Evolutionary conservation across 78 protist species (phyloP).

Genomic region (Polysphondylium violaceum): DNA sequence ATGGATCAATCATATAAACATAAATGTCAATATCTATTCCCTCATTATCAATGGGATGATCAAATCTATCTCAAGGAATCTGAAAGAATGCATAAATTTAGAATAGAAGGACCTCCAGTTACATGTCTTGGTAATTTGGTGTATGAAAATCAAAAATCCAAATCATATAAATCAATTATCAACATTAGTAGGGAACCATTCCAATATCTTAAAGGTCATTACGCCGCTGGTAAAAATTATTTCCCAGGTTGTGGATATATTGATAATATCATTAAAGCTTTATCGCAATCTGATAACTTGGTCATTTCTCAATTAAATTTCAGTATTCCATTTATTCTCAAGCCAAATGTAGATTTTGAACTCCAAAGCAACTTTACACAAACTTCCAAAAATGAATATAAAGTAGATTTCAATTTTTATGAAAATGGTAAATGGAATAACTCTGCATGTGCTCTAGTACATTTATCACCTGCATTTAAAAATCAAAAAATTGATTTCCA

Average conservation of each 20-base stretch:
- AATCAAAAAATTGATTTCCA: neutral
- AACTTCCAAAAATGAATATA: neutral
- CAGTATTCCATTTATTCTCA: conserved; percentile 2
- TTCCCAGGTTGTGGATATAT: conserved; percentile 50
- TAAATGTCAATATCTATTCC: neutral
- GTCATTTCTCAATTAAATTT: neutral
- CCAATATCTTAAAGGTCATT: conserved; percentile 27
- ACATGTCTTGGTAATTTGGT: conserved; percentile 11
- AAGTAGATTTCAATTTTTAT: conserved; percentile 1
- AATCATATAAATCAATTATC: conserved; percentile 11
- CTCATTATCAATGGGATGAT: conserved; percentile 41
- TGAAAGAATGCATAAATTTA: neutral
- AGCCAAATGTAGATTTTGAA: neutral
- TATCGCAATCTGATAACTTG: neutral
- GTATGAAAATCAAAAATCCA: neutral
- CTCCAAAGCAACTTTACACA: neutral
- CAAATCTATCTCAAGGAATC: neutral
- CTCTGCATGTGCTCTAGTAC: neutral
- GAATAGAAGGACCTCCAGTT: conserved; percentile 36
- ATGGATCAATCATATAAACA: neutral
- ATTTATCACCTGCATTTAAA: neutral
- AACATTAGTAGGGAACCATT: neutral
- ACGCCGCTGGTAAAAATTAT: neutral
- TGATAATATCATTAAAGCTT: neutral
- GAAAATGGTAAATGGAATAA: neutral